A percentile compares a stretch with the other conserved stretches of the same genome.
phyloP scores from a whole-genome alignment of 2,329 filamentous ascomycete genomes.

The Fusarium luffae region DNA sequence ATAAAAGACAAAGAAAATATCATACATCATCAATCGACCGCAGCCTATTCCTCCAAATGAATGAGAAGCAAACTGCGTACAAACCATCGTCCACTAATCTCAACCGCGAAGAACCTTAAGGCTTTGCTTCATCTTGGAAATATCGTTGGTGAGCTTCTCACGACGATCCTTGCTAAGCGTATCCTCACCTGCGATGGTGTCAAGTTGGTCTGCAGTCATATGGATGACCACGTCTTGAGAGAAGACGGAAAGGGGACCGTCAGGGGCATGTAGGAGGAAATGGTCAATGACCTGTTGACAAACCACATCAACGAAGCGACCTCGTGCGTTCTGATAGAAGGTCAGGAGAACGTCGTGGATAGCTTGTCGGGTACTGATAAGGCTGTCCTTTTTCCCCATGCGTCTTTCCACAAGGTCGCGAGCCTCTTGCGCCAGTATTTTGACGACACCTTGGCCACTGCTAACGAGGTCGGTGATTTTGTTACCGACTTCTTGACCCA shows the following conservation, averaged over 20 bases:
- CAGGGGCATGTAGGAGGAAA: constrained; percentile 60
- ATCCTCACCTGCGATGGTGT: constrained; percentile 69
- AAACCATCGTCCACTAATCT: neutral
- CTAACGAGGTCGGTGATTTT: too few species aligned
- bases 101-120: constrained; percentile 41
- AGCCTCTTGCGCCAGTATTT: neutral
- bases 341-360: constrained; percentile 69
- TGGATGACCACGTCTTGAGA: constrained; percentile 60
- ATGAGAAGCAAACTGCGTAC: too few species aligned
- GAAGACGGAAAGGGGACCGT: constrained; percentile 65
- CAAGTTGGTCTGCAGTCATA: constrained; percentile 61
- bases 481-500: neutral
- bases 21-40: too few species aligned
- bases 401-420: neutral
- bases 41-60: neutral
- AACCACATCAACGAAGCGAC: constrained; percentile 72
- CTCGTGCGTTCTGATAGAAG: constrained; percentile 71
- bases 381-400: constrained; percentile 22
- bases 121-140: constrained; percentile 57
- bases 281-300: constrained; percentile 68
- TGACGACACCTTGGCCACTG: too few species aligned
- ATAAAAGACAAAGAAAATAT: neutral
- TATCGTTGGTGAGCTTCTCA: constrained; percentile 56
- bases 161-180: constrained; percentile 54
- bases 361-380: constrained; percentile 56